These are phyloP conservation scores for Phialocephala sp. DNA, from an alignment of 2,329 filamentous ascomycete species.

Conservation along the genomic window DNA sequence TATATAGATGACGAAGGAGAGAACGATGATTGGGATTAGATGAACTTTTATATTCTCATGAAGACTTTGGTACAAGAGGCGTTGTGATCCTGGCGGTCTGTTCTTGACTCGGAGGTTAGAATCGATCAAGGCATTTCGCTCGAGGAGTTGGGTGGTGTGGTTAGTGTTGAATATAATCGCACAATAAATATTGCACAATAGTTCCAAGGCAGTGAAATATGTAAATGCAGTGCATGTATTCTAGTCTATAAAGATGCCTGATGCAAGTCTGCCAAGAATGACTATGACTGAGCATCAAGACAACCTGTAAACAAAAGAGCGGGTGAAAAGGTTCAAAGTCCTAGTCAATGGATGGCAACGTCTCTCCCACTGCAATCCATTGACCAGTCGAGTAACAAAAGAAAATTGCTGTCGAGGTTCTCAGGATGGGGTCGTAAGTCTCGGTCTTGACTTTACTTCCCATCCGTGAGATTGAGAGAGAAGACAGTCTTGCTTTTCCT, in stretches of 20 bases:
- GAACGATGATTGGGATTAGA: conserved; percentile 72
- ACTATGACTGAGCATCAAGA: neutral
- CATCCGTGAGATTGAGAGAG: conserved; percentile 59
- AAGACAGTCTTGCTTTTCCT: conserved; percentile 62
- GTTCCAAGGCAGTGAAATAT: conserved; percentile 9
- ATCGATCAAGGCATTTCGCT: conserved; percentile 20
- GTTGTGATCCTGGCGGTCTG: conserved; percentile 19
- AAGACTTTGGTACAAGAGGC: conserved; percentile 16
- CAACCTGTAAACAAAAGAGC: conserved; percentile 13
- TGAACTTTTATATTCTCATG: conserved; percentile 10
- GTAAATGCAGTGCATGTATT: conserved; percentile 27
- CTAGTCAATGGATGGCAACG: conserved; percentile 46
- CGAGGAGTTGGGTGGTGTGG: conserved; percentile 5
- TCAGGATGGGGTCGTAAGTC: conserved; percentile 28
- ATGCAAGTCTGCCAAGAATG: conserved; percentile 10
- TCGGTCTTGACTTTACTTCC: conserved; percentile 33
- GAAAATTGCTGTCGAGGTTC: conserved; percentile 46
- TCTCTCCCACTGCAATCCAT: conserved; percentile 54
- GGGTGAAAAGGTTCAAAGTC: conserved; percentile 26
- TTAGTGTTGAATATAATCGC: conserved; percentile 31
- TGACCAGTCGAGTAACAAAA: conserved; percentile 34
- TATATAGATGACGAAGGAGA: conserved; percentile 74
- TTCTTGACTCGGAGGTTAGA: conserved; percentile 21
- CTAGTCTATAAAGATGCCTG: conserved; percentile 34
- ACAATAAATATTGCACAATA: neutral